Evolutionary conservation across 2,329 filamentous ascomycete genomes (phyloP).

Genomic region (Coniochaeta sp.): DNA sequence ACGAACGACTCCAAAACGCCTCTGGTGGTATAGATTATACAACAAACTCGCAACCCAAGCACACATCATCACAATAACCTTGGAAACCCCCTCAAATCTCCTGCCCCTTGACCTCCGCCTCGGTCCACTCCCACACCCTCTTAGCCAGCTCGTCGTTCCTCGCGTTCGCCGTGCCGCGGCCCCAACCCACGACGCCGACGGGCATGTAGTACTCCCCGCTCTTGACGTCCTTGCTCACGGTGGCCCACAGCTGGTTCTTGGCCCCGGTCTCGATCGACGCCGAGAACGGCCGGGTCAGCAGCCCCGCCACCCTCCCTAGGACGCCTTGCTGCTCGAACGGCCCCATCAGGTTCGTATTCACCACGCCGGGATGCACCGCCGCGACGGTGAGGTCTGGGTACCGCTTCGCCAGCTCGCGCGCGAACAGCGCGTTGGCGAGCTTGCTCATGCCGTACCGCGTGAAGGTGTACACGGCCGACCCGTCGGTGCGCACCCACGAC

Average conservation of each 20-base stretch:
- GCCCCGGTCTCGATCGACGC: conserved; percentile 20
- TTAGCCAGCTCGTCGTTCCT: conserved; percentile 16
- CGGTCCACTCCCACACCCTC: conserved; percentile 25
- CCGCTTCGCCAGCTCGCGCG: conserved; percentile 18
- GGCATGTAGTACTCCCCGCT: conserved; percentile 26
- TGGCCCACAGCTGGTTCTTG: conserved; percentile 35
- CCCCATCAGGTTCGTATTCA: conserved; percentile 14
- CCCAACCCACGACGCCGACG: conserved; percentile 17
- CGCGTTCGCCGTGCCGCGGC: conserved; percentile 4
- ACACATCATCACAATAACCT: background rate
- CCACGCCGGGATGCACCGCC: conserved; percentile 20
- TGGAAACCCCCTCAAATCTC: background rate
- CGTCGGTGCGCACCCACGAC: conserved; percentile 1
- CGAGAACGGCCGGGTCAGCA: background rate
- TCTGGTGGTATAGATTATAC: background rate
- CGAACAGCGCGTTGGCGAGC: conserved; percentile 24
- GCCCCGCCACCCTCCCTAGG: background rate
- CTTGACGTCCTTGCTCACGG: conserved; percentile 22
- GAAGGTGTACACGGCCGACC: conserved; percentile 4
- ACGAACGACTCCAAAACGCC: background rate
- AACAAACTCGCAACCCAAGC: background rate
- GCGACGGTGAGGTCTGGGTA: conserved; percentile 18
- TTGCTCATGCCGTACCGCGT: conserved; percentile 26
- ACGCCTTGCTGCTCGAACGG: background rate
- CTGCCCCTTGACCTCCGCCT: conserved; percentile 17